Evolutionary conservation across 2,329 filamentous ascomycete species (phyloP).

Genomic region (Claviceps fusiformis): DNA sequence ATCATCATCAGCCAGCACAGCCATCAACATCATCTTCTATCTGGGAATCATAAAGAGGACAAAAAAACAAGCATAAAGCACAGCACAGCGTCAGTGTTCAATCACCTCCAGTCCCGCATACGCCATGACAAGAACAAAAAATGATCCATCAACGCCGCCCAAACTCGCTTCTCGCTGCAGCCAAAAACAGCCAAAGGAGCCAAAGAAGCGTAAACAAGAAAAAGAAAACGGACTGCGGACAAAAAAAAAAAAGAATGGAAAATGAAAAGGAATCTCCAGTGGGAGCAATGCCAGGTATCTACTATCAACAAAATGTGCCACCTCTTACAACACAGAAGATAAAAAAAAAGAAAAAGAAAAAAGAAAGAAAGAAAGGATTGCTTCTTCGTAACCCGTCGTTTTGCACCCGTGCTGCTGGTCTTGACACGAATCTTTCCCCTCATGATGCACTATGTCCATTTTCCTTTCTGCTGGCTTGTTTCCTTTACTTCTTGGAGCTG

Average conservation of each 20-base stretch:
- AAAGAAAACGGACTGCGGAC: neutral
- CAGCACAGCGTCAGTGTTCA: neutral
- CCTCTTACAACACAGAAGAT: neutral
- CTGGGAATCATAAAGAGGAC: too few relatives aligned
- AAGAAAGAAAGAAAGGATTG: neutral
- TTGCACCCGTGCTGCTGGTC: neutral
- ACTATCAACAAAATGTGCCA: too few relatives aligned
- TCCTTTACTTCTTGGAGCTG: conserved; percentile 14
- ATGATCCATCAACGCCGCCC: conserved; percentile 7
- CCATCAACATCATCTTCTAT: too few relatives aligned
- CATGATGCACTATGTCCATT: neutral
- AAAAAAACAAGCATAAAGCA: neutral
- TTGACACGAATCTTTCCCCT: neutral
- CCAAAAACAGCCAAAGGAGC: neutral
- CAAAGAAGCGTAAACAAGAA: neutral
- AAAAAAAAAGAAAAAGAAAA: neutral
- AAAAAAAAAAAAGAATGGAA: neutral
- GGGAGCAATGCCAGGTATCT: too few relatives aligned
- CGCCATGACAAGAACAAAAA: conserved; percentile 7
- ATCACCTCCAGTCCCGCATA: conserved; percentile 2
- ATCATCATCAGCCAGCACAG: too few relatives aligned
- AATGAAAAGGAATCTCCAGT: neutral
- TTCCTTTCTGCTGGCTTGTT: neutral
- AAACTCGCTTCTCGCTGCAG: neutral
- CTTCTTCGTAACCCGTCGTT: neutral